phyloP scores from a whole-genome alignment of 768 basidiomycete species.

The Boletus rufocinnamomeus region DNA sequence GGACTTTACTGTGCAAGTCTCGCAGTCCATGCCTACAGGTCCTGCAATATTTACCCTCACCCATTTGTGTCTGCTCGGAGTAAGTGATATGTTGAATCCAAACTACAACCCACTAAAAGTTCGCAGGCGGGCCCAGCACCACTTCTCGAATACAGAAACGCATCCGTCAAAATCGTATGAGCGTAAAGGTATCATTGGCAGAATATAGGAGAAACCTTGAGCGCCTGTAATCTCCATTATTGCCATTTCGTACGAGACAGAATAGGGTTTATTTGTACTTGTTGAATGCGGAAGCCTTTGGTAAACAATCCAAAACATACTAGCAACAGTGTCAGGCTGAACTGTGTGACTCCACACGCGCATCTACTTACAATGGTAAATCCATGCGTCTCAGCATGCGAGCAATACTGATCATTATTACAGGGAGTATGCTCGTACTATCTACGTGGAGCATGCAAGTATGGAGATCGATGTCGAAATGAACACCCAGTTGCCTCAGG shows the following conservation, averaged over 20 bases:
- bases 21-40: neutral
- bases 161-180: neutral
- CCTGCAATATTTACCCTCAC: neutral
- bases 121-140: neutral
- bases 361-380: constrained; percentile 20
- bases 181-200: neutral
- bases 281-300: constrained; percentile 16
- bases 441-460: constrained; percentile 64
- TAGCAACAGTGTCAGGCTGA: neutral
- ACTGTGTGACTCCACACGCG: neutral
- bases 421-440: constrained; percentile 65
- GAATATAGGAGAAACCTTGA: neutral
- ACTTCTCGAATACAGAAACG: neutral
- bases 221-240: neutral
- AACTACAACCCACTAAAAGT: neutral
- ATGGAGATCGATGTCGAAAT: constrained; percentile 64
- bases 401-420: constrained; percentile 4
- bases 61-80: constrained; percentile 1
- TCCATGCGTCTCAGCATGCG: neutral
- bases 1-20: neutral
- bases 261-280: constrained; percentile 16
- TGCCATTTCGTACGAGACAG: neutral
- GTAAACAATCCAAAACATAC: constrained; percentile 15
- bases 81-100: neutral
- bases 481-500: constrained; percentile 53